Percentiles rank a stretch among this genome's conserved stretches.
Evolutionary conservation across 306 rosid species (phyloP).

Genomic region (Trifolium subterraneum): DNA sequence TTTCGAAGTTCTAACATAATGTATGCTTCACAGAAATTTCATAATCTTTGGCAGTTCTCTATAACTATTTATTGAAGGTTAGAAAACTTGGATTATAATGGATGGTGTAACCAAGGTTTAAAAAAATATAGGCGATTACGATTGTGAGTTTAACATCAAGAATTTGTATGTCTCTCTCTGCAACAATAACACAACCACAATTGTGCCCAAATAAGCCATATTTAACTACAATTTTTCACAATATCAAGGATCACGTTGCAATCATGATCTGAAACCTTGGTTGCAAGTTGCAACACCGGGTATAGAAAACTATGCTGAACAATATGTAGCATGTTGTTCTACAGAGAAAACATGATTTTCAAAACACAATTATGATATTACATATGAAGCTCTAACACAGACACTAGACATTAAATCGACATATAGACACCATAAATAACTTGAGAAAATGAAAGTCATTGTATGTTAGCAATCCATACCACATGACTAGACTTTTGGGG

Average conservation of each 20-base stretch:
- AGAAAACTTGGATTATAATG: neutral
- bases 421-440: neutral
- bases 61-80: neutral
- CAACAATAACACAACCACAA: neutral
- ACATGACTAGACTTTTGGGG: too few species aligned
- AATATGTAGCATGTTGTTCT: neutral
- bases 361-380: constrained; percentile 1
- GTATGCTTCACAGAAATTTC: neutral
- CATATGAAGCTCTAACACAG: neutral
- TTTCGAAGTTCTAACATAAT: constrained; percentile 6
- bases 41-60: constrained; percentile 18
- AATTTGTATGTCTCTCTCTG: neutral
- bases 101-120: neutral
- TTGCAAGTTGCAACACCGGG: neutral
- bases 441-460: too few species aligned
- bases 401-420: too few species aligned
- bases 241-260: neutral
- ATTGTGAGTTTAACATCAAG: neutral
- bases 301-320: neutral
- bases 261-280: neutral
- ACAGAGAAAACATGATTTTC: neutral
- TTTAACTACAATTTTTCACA: neutral
- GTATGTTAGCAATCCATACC: too few species aligned
- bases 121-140: neutral
- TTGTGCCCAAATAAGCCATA: neutral